Evolutionary conservation across 768 basidiomycete species (phyloP).

Genomic region (Asterophora parasitica): DNA sequence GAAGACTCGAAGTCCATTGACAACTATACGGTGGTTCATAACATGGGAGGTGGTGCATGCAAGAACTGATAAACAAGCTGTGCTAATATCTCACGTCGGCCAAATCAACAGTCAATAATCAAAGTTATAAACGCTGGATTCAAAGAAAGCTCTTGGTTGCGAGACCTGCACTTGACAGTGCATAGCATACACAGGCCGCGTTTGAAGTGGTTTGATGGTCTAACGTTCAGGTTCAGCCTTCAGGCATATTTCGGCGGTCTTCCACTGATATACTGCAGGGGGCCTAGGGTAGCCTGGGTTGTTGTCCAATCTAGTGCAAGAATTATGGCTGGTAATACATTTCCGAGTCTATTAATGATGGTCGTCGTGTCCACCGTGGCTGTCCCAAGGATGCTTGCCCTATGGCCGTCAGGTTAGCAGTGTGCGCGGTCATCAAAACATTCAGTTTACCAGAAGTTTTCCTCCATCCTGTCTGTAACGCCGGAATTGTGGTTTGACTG

Average conservation of each 20-base stretch:
- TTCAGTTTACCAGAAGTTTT: constrained; percentile 54
- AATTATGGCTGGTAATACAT: not conserved
- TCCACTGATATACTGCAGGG: not conserved
- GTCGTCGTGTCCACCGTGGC: constrained; percentile 26
- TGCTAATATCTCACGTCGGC: not conserved
- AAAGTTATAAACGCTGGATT: too few species aligned
- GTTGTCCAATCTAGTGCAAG: not conserved
- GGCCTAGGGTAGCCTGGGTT: too few species aligned
- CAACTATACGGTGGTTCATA: constrained; percentile 22
- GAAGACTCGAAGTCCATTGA: constrained; percentile 39
- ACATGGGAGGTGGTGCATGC: constrained; percentile 16
- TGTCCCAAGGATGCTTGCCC: constrained; percentile 50
- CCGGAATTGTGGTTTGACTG: not conserved
- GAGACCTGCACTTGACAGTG: too few species aligned
- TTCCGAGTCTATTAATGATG: constrained; percentile 34
- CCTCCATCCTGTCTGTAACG: constrained; percentile 64
- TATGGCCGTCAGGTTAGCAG: constrained; percentile 19
- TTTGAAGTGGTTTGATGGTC: too few species aligned
- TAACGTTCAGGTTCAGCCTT: too few species aligned
- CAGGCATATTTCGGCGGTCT: too few species aligned
- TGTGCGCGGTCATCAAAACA: not conserved
- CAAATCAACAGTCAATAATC: too few species aligned
- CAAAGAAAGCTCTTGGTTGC: too few species aligned
- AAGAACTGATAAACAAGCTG: not conserved
- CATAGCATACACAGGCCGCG: too few species aligned